These are phyloP conservation scores for Lactarius evosmus DNA, from an alignment of 768 basidiomycete species.

Conservation along the genomic window DNA sequence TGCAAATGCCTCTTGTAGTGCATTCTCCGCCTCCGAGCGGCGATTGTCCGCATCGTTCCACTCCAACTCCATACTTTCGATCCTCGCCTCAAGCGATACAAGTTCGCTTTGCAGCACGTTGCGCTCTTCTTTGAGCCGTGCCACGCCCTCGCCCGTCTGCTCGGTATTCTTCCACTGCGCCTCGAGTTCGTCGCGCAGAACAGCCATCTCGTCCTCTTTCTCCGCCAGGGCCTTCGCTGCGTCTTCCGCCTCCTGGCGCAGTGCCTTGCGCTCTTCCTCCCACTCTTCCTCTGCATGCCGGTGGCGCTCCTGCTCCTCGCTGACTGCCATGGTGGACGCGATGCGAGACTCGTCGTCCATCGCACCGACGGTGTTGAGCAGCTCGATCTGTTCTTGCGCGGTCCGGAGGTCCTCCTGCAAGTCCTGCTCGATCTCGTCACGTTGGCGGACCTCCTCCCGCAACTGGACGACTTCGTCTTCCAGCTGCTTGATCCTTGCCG, in stretches of 20 bases:
- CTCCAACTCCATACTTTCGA: slow-evolving; percentile 49
- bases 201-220: slow-evolving; percentile 34
- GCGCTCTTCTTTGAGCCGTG: slow-evolving; percentile 36
- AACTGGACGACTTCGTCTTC: slow-evolving; percentile 49
- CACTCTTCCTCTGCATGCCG: slow-evolving; percentile 43
- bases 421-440: slow-evolving; percentile 53
- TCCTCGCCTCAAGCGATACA: slow-evolving; percentile 29
- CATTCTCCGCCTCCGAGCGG: slow-evolving; percentile 52
- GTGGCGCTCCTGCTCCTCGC: slow-evolving; percentile 42
- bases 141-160: slow-evolving; percentile 46
- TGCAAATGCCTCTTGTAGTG: slow-evolving; percentile 52
- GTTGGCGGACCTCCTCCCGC: slow-evolving; percentile 42
- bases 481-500: slow-evolving; percentile 34
- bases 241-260: slow-evolving; percentile 40
- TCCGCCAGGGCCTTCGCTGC: slow-evolving; percentile 39
- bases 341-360: slow-evolving; percentile 41
- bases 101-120: slow-evolving; percentile 33
- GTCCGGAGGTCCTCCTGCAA: slow-evolving; percentile 52
- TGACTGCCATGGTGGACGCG: slow-evolving; percentile 32
- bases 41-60: slow-evolving; percentile 56
- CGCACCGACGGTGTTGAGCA: slow-evolving; percentile 40
- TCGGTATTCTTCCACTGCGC: slow-evolving; percentile 71
- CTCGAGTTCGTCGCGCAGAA: slow-evolving; percentile 62
- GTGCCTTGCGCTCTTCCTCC: slow-evolving; percentile 47
- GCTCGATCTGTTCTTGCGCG: slow-evolving; percentile 59